Conservation (phyloP, 768 basidiomycete genomes). For the Mycena indigotica region DNA sequence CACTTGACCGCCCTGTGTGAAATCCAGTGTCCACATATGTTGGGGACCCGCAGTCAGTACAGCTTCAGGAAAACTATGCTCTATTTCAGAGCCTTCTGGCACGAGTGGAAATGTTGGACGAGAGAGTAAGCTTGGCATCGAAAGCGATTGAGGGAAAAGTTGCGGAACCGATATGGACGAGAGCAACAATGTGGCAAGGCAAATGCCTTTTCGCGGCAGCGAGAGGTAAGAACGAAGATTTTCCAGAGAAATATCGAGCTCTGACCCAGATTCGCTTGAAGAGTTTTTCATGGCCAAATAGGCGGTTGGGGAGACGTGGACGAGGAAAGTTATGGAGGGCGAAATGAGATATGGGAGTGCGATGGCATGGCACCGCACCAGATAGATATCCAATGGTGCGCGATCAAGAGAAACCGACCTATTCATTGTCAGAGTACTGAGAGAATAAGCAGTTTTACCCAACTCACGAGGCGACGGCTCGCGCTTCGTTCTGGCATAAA, state of each 20-base stretch:
- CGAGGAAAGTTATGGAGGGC: slow-evolving; percentile 73
- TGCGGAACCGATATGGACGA: slow-evolving; percentile 36
- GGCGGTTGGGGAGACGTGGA: slow-evolving; percentile 66
- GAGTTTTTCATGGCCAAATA: slow-evolving; percentile 60
- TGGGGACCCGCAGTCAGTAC: slow-evolving; percentile 36
- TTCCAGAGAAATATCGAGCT: slow-evolving; percentile 54
- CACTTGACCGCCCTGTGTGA: slow-evolving; percentile 55
- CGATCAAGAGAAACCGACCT: slow-evolving; percentile 42
- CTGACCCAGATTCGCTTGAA: slow-evolving; percentile 23
- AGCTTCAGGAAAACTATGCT: slow-evolving; percentile 53
- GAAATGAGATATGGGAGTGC: slow-evolving; percentile 72
- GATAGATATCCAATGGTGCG: slow-evolving; percentile 71
- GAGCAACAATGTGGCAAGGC: slow-evolving; percentile 57
- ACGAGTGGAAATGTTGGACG: slow-evolving; percentile 60
- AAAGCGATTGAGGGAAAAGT: slow-evolving; percentile 45
- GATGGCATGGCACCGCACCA: slow-evolving; percentile 64
- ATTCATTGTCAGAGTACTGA: slow-evolving; percentile 6
- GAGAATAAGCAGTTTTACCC: background rate
- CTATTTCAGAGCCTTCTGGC: slow-evolving; percentile 46
- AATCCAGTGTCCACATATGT: slow-evolving; percentile 71
- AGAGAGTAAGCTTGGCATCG: slow-evolving; percentile 46
- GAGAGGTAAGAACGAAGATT: slow-evolving; percentile 51
- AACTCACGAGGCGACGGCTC: slow-evolving; percentile 55
- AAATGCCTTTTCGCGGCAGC: slow-evolving; percentile 47
- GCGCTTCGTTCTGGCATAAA: slow-evolving; percentile 57